phyloP scores from a whole-genome alignment of 129 eudicot genomes.

The Pittosporum tobira region DNA sequence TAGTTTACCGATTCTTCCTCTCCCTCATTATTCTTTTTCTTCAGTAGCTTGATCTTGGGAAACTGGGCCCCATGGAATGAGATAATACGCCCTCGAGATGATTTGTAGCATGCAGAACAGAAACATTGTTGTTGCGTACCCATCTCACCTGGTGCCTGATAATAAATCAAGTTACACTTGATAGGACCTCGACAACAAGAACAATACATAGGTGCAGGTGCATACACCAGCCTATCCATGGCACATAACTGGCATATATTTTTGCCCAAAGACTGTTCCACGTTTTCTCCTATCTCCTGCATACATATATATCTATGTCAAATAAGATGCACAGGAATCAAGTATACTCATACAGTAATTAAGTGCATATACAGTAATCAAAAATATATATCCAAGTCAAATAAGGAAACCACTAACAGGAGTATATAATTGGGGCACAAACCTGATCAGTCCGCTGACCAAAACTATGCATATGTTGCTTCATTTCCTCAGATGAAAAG shows the following conservation, averaged over 20 bases:
- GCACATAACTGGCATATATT: constrained; percentile 66
- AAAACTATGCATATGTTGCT: constrained; percentile 53
- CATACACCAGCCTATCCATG: constrained; percentile 38
- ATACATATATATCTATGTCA: background rate
- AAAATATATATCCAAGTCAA: background rate
- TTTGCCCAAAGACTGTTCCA: constrained; percentile 20
- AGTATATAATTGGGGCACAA: constrained; percentile 5
- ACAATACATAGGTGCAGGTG: constrained; percentile 65
- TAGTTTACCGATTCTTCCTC: constrained; percentile 56
- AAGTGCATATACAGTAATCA: background rate
- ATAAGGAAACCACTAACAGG: background rate
- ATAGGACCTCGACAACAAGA: constrained; percentile 46
- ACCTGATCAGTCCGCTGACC: constrained; percentile 32
- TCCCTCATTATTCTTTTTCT: constrained; percentile 36
- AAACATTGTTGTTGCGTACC: constrained; percentile 36
- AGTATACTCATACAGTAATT: background rate
- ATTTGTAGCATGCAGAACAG: constrained; percentile 50
- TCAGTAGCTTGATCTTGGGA: constrained; percentile 36
- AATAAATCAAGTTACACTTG: constrained; percentile 38
- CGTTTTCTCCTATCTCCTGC: constrained; percentile 31
- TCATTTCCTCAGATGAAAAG: constrained; percentile 49
- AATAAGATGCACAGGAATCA: background rate
- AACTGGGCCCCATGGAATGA: constrained; percentile 33
- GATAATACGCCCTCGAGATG: constrained; percentile 38
- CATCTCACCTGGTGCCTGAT: constrained; percentile 28